Conservation (phyloP, 306 rosid genomes). For the Potentilla sterilis region DNA sequence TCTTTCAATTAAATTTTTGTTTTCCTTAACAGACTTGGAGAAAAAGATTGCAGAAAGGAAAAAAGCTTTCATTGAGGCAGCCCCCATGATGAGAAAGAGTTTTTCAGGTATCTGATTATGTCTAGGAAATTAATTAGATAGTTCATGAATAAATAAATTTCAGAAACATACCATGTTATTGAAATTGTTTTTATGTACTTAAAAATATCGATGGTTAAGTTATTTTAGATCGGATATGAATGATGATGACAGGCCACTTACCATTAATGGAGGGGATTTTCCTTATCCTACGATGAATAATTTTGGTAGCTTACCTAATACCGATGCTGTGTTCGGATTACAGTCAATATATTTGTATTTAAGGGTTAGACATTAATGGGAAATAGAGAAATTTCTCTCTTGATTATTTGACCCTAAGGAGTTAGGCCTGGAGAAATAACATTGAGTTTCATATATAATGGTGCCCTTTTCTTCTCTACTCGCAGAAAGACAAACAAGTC, state of each 20-base stretch:
- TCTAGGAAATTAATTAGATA: neutral
- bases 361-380: slow-evolving; percentile 15
- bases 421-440: neutral
- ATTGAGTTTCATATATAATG: neutral
- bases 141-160: neutral
- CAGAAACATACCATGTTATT: slow-evolving; percentile 1
- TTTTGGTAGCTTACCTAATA: slow-evolving; percentile 81
- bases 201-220: slow-evolving; percentile 11
- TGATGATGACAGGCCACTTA: slow-evolving; percentile 26
- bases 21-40: slow-evolving; percentile 40
- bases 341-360: slow-evolving; percentile 17
- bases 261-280: slow-evolving; percentile 11
- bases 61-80: slow-evolving; percentile 44
- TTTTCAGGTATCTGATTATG: slow-evolving; percentile 48
- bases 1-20: neutral
- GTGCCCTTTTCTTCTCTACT: slow-evolving; percentile 21
- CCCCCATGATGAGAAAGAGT: slow-evolving; percentile 47
- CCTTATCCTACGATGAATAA: slow-evolving; percentile 15
- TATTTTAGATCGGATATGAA: slow-evolving; percentile 23
- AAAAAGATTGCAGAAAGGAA: slow-evolving; percentile 49
- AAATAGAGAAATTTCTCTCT: slow-evolving; percentile 18
- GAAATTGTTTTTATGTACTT: neutral
- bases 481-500: slow-evolving; percentile 59
- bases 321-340: slow-evolving; percentile 18
- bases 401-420: slow-evolving; percentile 28